phyloP scores from a whole-genome alignment of 129 eudicot species.

The Escallonia herrerae region DNA sequence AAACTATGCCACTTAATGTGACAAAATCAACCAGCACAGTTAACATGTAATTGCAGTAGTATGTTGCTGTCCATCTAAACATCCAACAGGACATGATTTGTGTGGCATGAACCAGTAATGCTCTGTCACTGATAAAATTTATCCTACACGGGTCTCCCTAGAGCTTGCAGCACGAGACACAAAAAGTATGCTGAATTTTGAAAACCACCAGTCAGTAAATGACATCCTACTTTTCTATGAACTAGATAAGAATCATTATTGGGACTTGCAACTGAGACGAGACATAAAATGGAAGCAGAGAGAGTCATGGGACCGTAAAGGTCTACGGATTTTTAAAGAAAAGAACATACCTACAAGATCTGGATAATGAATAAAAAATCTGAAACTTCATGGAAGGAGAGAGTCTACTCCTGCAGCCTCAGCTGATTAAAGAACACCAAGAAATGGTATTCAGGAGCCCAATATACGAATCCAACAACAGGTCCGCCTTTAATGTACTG shows the following conservation, averaged over 20 bases:
- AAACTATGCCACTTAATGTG: no score
- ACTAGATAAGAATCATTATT: background rate
- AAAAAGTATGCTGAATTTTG: background rate
- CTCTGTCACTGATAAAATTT: no score
- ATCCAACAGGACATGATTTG: no score
- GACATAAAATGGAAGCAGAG: background rate
- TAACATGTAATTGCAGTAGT: no score
- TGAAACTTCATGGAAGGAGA: slow-evolving; percentile 30
- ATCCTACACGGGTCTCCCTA: background rate
- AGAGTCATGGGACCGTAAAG: background rate
- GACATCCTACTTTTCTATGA: background rate
- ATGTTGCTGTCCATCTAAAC: no score
- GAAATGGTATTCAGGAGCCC: slow-evolving; percentile 77
- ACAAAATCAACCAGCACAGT: no score
- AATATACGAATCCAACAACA: slow-evolving; percentile 80
- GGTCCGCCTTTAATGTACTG: slow-evolving; percentile 79
- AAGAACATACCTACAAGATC: slow-evolving; percentile 37
- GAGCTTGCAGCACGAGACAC: background rate
- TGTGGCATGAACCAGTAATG: no score
- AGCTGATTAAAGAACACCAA: slow-evolving; percentile 82
- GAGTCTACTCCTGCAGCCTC: slow-evolving; percentile 53
- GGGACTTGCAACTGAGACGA: background rate
- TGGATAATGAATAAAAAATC: slow-evolving; percentile 11
- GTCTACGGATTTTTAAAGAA: background rate
- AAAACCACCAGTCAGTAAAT: no score